Base-by-base conservation (phyloP, 305 asterid genomes). In the Fraxinus ornus region DNA sequence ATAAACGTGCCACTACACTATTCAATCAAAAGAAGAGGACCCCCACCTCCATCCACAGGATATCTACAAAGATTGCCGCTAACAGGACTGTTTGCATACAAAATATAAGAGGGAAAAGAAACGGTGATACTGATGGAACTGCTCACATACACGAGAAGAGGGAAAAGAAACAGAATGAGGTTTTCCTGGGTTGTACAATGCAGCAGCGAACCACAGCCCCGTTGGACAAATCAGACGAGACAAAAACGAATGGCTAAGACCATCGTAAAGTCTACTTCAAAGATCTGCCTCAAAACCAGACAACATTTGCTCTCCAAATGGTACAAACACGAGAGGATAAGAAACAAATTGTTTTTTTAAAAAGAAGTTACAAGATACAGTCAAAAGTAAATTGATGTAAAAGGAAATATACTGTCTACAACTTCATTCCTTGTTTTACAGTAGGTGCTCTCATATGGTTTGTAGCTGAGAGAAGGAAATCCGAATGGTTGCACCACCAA, bases 401-500 rank as follows among this genome's bases (percentile, higher is more conserved):
- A 79, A 24, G 78, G 15, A 60, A 41, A 74, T 76, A 66, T 77
- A 64, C 78, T 19, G 81, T 85, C 70, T 55, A 82, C 39, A 57
- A 77, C 35, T 60, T 12, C 77, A 41, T 44, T 2, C 19, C 70
- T 35, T 68, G 80, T 28, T 39, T 44, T 57, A 37, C 81, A 49
- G 81, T 66, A 30, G 68, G 37, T 49, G 36, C 37, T 39, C 76
- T 93, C 93, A 96, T 82, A 96, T 90, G 89, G 84, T 91, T 88
- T 96, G 99, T 88, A 96, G 88, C 94, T 96, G 99, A 75, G 99
- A 96, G 86, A 96, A 96, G 52, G 99, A 96, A 81, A 96, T 96
- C 64, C 98, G 89, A 78, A 96, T 93, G 80, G 90, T 93, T n/a
- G 98, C 90, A 77, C 98, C 98, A 73, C 91, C 89, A 21, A 96